Percentiles rank a stretch among this genome's conserved stretches.
These are phyloP conservation scores for Lyophyllum shimeji DNA, from an alignment of 768 basidiomycete species.

Conservation along the genomic window DNA sequence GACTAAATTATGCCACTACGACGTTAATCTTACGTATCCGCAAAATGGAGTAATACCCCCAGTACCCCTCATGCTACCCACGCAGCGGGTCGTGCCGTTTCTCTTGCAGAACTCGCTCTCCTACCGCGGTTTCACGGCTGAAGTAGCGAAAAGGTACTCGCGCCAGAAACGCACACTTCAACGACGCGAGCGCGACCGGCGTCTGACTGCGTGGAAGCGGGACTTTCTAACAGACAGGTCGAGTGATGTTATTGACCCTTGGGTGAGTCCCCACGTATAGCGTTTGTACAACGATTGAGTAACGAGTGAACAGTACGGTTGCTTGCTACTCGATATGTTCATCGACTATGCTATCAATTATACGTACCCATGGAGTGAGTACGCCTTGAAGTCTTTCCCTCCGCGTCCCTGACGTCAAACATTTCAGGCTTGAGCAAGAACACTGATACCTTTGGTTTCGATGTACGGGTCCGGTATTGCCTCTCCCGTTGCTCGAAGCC, in stretches of 20 bases:
- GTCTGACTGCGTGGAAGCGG: conserved; percentile 41
- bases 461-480: conserved; percentile 24
- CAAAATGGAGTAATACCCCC: conserved; percentile 53
- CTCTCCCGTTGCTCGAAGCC: not conserved
- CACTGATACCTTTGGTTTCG: conserved; percentile 35
- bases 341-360: conserved; percentile 73
- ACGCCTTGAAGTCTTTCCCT: not conserved
- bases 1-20: conserved; percentile 58
- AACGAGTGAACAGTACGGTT: conserved; percentile 49
- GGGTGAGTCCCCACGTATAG: conserved; percentile 32
- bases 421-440: conserved; percentile 25
- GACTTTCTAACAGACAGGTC: conserved; percentile 41
- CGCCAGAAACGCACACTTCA: conserved; percentile 18
- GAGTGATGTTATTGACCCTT: conserved; percentile 57
- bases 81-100: conserved; percentile 34
- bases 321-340: conserved; percentile 62
- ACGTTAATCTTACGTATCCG: conserved; percentile 70
- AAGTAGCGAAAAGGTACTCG: conserved; percentile 22
- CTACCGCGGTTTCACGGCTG: conserved; percentile 19
- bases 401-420: not conserved
- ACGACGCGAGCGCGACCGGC: conserved; percentile 23
- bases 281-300: not conserved
- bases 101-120: conserved; percentile 14
- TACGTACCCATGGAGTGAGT: conserved; percentile 58
- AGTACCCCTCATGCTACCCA: conserved; percentile 33